Base-by-base conservation (phyloP, 2,329 filamentous ascomycete genomes). In the Apiospora marii region DNA sequence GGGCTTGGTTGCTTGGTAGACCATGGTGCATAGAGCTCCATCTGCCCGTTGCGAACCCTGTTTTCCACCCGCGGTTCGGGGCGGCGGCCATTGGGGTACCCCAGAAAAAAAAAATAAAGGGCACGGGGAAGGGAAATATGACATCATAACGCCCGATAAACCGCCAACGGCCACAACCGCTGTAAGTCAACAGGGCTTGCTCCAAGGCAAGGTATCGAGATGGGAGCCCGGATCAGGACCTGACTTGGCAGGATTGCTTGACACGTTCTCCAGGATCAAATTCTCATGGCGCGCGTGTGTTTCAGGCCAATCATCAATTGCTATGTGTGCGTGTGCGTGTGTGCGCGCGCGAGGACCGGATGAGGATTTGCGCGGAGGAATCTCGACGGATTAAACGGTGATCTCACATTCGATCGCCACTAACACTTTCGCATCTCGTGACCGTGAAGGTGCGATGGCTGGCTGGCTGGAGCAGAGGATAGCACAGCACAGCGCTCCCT, bases 101-200 rank as follows among this genome's bases (percentile, higher is more conserved):
- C 53, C 53, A 61, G 53, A 61, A 61, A 61, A 34, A 37, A 30
- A 1, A 53, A 44, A 13, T 44, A 46, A 12, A 46, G 19, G 44
- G 13, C 16, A 34, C 16, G 6, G 16, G 51, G 19, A 8, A 34
- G 34, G 34, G 3, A n/a, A 64, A 64, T n/a, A 30, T 64, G 58
- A 64, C 58, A 64, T 64, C 58, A 64, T 41, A 64, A 64, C 58
- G 41, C 22, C 34, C 58, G 34, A 64, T 41, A 64, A 41, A 12
- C 16, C 58, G 58, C 34, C 34, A n/a, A 24, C n/a, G 58, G 58
- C 24, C 30, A 30, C 51, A 14, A 30, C 27, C 12, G 10, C 13
- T 61, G 53, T 22, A 61, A 61, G 30, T 61, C 30, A 37, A 22
- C 27, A 19, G 30, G 53, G 53, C 14, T 10, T 27, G 37, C 30